Conservation (phyloP, 805 yeast genomes). For the Wickerhamomyces silvicola region DNA sequence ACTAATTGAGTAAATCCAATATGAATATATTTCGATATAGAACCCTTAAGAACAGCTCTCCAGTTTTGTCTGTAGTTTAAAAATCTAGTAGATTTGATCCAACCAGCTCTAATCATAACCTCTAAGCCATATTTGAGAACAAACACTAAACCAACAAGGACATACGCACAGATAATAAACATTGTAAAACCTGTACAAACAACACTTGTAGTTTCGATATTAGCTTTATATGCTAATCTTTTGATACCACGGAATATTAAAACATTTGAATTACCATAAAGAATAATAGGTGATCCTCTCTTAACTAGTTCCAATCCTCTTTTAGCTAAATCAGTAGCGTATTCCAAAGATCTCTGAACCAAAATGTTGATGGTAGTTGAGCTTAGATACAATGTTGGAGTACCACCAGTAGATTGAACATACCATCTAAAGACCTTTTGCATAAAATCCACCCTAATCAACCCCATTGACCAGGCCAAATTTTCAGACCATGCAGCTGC, state of each 20-base stretch:
- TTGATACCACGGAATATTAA: conserved; percentile 80
- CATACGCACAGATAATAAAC: conserved; percentile 70
- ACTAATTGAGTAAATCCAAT: conserved; percentile 82
- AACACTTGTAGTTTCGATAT: conserved; percentile 76
- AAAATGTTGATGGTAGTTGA: conserved; percentile 59
- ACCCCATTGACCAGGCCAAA: conserved; percentile 92
- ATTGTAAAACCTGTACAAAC: conserved; percentile 86
- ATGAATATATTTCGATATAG: conserved; percentile 68
- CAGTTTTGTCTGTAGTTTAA: conserved; percentile 49
- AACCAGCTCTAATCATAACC: conserved; percentile 40
- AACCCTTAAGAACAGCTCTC: conserved; percentile 62
- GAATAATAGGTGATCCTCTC: conserved; percentile 29
- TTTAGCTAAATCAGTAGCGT: conserved; percentile 10
- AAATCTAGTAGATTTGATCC: conserved; percentile 43
- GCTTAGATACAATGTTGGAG: conserved; percentile 62
- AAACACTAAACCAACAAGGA: conserved; percentile 56
- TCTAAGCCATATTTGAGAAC: conserved; percentile 45
- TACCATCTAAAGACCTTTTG: conserved; percentile 82
- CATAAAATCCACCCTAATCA: conserved; percentile 74
- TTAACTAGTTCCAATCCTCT: conserved; percentile 28
- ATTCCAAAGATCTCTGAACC: conserved; percentile 58
- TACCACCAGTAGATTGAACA: conserved; percentile 83
- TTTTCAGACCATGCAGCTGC: conserved; percentile 91
- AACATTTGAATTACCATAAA: conserved; percentile 50
- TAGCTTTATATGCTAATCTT: conserved; percentile 70